phyloP scores from a whole-genome alignment of 257 asterid genomes.

The Scutellaria minor region DNA sequence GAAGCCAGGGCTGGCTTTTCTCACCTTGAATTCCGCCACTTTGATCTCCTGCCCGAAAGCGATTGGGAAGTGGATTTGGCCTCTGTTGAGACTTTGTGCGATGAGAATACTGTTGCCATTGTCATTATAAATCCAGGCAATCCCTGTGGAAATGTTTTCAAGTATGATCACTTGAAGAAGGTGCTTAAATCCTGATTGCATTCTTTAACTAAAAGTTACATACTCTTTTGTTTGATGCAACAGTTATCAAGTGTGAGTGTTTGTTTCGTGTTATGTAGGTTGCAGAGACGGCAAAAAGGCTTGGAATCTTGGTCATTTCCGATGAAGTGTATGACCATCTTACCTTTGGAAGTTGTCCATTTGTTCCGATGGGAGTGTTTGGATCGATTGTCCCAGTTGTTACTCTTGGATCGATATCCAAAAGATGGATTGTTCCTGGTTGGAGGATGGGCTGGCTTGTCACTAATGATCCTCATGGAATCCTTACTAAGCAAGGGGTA shows the following conservation, averaged over 20 bases:
- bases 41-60: conserved; percentile 72
- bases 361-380: conserved; percentile 87
- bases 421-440: conserved; percentile 91
- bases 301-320: conserved; percentile 76
- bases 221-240: neutral
- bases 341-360: conserved; percentile 68
- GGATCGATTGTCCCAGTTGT: conserved; percentile 73
- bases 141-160: conserved; percentile 92
- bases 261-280: conserved; percentile 43
- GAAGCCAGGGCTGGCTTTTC: conserved; percentile 61
- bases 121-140: conserved; percentile 91
- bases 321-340: conserved; percentile 89
- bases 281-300: conserved; percentile 80
- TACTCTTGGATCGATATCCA: conserved; percentile 79
- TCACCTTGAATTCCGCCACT: conserved; percentile 69
- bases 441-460: conserved; percentile 92
- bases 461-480: conserved; percentile 62
- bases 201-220: neutral
- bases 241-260: neutral
- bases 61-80: conserved; percentile 87
- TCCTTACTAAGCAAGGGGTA: conserved; percentile 75
- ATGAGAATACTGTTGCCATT: conserved; percentile 83
- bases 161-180: conserved; percentile 75
- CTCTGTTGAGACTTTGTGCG: conserved; percentile 67
- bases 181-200: conserved; percentile 35